Evolutionary conservation across 441 rosid species (phyloP), one percentile per base, ranked within the genome.

Genomic region (Eruca vesicaria): DNA sequence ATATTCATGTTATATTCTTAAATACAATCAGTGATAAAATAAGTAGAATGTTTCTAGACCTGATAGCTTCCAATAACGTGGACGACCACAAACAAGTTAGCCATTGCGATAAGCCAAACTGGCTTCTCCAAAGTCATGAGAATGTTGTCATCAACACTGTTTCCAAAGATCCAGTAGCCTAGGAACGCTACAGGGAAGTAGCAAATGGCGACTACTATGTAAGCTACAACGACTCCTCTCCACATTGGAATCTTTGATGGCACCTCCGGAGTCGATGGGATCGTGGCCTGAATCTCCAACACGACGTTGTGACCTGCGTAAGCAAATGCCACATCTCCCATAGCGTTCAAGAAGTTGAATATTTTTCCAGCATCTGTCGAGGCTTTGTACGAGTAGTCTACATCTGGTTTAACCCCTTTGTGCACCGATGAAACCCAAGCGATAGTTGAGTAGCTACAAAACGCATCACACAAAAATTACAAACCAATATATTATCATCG

Each of bases 41-140:
- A 26, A 70, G 9, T n/a, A 33, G 1, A 58, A 32, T 41, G 63
- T 23, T 23, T 53, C 15, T 10, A 1, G 72, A 89, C 89, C 83
- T 89, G 90, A 72, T 86, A 86, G 72, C 94, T 86, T 78, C 94
- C 91, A 43, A 89, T 80, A 5, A 89, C 87, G 45, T 89, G 90
- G 38, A 89, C 0, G n/a, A 87, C 86, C 4, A 86, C 91, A 1
- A 89, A 87, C 29, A 80, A 0, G 63, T 87, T 87, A 33, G 89
- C 90, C 11, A 75, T 52, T 1, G 82, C 84, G 14, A 87, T 29
- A 9, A 89, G 83, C 81, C 82, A 82, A 0, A 66, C 28, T 0
- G 94, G 91, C 28, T 86, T 86, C 68, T 85, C 79, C 9, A 87
- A 78, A 15, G 91, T 81, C 18, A 86, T 66, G 8, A 89, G 84